These are phyloP conservation scores for Cladosporium halotolerans DNA, from an alignment of 2,329 filamentous ascomycete genomes.

Conservation along the genomic window DNA sequence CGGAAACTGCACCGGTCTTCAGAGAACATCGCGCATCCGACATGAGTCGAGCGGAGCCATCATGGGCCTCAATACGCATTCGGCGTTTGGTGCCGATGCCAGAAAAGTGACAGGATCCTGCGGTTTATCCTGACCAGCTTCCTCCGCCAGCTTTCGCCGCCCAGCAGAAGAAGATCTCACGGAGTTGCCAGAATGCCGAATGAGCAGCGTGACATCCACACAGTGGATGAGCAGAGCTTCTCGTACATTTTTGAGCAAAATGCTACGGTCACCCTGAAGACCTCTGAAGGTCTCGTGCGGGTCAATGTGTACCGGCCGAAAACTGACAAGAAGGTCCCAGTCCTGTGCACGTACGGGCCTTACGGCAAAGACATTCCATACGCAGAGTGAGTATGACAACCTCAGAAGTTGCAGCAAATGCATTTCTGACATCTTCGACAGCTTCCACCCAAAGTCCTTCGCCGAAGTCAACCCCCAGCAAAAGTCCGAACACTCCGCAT, in stretches of 20 bases:
- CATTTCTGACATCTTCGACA: constrained; percentile 16
- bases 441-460: constrained; percentile 47
- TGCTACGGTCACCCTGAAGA: constrained; percentile 25
- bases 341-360: constrained; percentile 64
- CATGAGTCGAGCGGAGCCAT: too few relatives aligned
- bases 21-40: too few relatives aligned
- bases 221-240: constrained; percentile 25
- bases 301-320: constrained; percentile 32
- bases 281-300: constrained; percentile 24
- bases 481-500: constrained; percentile 38
- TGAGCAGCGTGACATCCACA: constrained; percentile 26
- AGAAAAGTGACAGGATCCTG: too few relatives aligned
- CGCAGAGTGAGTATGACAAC: constrained; percentile 35
- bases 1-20: too few relatives aligned
- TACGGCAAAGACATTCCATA: constrained; percentile 70
- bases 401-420: constrained; percentile 9
- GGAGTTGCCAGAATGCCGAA: constrained; percentile 25
- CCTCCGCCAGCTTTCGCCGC: too few relatives aligned
- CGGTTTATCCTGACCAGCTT: too few relatives aligned
- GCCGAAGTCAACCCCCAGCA: constrained; percentile 34
- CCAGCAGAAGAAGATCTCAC: background rate
- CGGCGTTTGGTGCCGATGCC: too few relatives aligned
- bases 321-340: constrained; percentile 43
- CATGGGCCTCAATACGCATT: too few relatives aligned
- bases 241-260: constrained; percentile 31